Percentiles rank a stretch among this genome's conserved stretches.
Evolutionary conservation across 2,329 filamentous ascomycete species (phyloP).

Genomic region (Aotearoamyces nothofagi): DNA sequence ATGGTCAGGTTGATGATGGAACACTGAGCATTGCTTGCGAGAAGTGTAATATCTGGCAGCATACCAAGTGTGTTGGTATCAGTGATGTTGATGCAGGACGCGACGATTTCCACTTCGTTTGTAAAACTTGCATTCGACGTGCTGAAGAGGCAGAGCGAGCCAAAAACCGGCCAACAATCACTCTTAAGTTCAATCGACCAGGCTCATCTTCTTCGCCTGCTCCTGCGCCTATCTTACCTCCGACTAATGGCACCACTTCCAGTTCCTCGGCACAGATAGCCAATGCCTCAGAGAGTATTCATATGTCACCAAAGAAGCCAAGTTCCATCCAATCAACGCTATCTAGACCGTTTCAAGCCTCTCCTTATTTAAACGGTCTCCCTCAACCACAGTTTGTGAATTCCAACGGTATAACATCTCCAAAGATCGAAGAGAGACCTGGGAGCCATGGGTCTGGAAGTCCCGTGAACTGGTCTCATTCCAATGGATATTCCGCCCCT

Average conservation of each 20-base stretch:
- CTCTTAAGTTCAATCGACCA: constrained; percentile 36
- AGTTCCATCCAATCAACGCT: neutral
- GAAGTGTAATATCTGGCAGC: constrained; percentile 89
- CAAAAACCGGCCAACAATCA: constrained; percentile 43
- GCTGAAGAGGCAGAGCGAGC: constrained; percentile 43
- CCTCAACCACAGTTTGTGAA: neutral
- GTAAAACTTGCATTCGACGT: constrained; percentile 58
- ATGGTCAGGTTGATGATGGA: constrained; percentile 89
- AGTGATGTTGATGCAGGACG: constrained; percentile 64
- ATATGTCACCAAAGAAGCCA: neutral
- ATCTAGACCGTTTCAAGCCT: neutral
- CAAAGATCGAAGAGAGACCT: constrained; percentile 1
- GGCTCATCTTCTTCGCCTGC: constrained; percentile 29
- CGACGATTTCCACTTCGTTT: constrained; percentile 79
- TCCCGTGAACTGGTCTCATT: neutral
- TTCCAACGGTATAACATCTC: neutral
- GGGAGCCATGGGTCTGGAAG: constrained; percentile 1
- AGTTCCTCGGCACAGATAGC: neutral
- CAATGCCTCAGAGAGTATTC: neutral
- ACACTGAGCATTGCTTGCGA: constrained; percentile 91
- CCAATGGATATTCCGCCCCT: constrained; percentile 4
- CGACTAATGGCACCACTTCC: neutral
- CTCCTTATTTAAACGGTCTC: neutral
- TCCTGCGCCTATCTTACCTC: neutral
- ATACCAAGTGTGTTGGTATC: constrained; percentile 82